Base-by-base conservation (phyloP, 768 basidiomycete genomes). In the Mycena polygramma region DNA sequence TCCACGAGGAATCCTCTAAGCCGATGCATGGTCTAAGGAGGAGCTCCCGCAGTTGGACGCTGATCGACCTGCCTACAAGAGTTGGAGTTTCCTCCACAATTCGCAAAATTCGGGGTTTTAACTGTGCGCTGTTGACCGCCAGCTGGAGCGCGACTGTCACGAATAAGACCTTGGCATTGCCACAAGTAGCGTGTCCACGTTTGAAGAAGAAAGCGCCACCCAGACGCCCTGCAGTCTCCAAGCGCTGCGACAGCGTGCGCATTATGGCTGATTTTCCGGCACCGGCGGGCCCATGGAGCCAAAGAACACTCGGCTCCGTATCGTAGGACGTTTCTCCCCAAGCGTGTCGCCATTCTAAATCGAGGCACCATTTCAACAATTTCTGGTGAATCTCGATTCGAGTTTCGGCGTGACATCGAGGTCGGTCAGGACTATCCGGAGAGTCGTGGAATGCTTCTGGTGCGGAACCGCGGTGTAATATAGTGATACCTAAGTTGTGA, bases 51-150 rank as follows among this genome's bases (percentile, higher is more conserved):
- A 59, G 58, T 20, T 59, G 58, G 24, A 48, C 43, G 6, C 24
- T 37, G 7, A 59, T 30, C 1, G 58, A 59, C 22, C 58, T 59
- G 22, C 24, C 43, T 26, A 59, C 43, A 7, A 59, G 58, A 30
- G 58, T 59, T 2, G 58, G 58, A 59, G 46, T 59, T 20, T 59
- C 5, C 45, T 59, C 58, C 58, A 46, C 58, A n/a, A n/a, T n/a
- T n/a, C n/a, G n/a, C n/a, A n/a, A n/a, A n/a, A n/a, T n/a, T n/a
- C n/a, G n/a, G n/a, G n/a, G n/a, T n/a, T n/a, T n/a, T n/a, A n/a
- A n/a, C n/a, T n/a, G n/a, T n/a, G n/a, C n/a, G n/a, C n/a, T 59
- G 58, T 59, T 59, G 24, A 59, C 58, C 24, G 58, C 58, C 9
- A 59, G 58, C 30, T 59, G 58, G 6, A 59, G 58, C 6, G 58